These are phyloP conservation scores for Cystobasidium onofrii DNA, from an alignment of 768 basidiomycete species.

Conservation along the genomic window DNA sequence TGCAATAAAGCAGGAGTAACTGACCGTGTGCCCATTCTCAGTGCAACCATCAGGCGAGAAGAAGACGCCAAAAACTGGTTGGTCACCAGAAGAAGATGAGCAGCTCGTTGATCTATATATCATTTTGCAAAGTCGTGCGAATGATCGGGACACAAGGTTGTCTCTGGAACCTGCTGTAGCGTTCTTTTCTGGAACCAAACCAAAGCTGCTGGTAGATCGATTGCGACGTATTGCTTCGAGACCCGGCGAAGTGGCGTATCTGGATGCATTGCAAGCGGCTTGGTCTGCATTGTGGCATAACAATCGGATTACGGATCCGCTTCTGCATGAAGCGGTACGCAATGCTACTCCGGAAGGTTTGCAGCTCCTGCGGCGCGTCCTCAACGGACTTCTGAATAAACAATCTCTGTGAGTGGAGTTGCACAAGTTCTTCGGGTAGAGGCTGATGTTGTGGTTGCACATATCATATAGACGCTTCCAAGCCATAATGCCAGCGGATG, in stretches of 20 bases:
- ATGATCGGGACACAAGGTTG: conserved; percentile 52
- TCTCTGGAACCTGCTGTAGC: background rate
- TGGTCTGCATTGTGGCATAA: conserved; percentile 74
- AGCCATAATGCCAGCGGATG: conserved; percentile 7
- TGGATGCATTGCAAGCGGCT: conserved; percentile 67
- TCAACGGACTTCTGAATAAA: conserved; percentile 12
- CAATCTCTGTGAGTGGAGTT: conserved; percentile 10
- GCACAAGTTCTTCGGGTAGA: too few species aligned
- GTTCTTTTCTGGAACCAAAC: background rate
- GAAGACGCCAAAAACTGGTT: conserved; percentile 46
- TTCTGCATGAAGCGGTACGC: background rate
- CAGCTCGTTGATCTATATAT: conserved; percentile 73
- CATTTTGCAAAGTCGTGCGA: conserved; percentile 69
- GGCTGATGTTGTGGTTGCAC: too few species aligned
- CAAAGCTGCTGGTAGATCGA: conserved; percentile 10
- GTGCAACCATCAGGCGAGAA: background rate
- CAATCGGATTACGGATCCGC: conserved; percentile 43
- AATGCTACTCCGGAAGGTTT: conserved; percentile 51
- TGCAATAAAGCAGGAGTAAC: too few species aligned
- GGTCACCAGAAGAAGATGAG: conserved; percentile 82
- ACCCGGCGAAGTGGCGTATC: conserved; percentile 61
- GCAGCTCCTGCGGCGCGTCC: conserved; percentile 44
- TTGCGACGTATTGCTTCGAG: background rate
- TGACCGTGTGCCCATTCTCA: conserved; percentile 44
- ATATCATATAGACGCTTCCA: conserved; percentile 30